These are phyloP conservation scores for Metschnikowia lunata DNA, from an alignment of 805 yeast species.

Conservation along the genomic window DNA sequence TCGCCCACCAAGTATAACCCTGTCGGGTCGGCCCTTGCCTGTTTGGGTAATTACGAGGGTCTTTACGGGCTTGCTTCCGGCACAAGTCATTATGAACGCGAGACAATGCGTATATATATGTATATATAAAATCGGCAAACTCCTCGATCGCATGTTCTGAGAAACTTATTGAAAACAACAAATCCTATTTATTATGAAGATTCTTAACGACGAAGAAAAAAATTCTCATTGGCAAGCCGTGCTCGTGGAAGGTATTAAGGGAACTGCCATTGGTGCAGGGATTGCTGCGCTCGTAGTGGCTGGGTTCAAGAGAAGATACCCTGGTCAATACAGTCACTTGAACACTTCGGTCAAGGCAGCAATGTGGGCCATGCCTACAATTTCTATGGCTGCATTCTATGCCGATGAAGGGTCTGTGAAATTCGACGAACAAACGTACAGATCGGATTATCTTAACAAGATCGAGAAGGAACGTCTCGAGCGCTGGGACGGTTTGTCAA, in stretches of 20 bases:
- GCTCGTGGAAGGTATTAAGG: constrained; percentile 57
- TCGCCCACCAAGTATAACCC: not conserved
- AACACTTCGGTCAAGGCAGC: constrained; percentile 50
- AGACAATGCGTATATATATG: not conserved
- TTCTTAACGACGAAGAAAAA: constrained; percentile 61
- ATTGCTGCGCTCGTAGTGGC: constrained; percentile 54
- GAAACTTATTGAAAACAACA: not conserved
- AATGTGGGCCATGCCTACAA: constrained; percentile 63
- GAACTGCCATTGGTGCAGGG: constrained; percentile 52
- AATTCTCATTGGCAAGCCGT: constrained; percentile 60
- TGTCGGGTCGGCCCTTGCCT: constrained; percentile 1
- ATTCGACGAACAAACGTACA: constrained; percentile 61
- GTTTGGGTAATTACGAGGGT: constrained; percentile 1
- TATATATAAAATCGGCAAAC: no score
- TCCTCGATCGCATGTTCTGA: no score
- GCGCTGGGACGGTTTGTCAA: constrained; percentile 49
- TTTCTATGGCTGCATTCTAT: constrained; percentile 53
- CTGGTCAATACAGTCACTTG: constrained; percentile 43
- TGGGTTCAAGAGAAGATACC: constrained; percentile 29
- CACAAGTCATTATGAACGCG: not conserved
- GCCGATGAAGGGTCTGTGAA: constrained; percentile 69
- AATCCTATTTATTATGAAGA: constrained; percentile 48
- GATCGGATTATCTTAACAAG: constrained; percentile 40
- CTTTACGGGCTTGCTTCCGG: constrained; percentile 2
- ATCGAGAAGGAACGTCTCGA: constrained; percentile 42